Conservation (phyloP, 2,329 filamentous ascomycete genomes). For the Mycosphaerelloides madeirae region DNA sequence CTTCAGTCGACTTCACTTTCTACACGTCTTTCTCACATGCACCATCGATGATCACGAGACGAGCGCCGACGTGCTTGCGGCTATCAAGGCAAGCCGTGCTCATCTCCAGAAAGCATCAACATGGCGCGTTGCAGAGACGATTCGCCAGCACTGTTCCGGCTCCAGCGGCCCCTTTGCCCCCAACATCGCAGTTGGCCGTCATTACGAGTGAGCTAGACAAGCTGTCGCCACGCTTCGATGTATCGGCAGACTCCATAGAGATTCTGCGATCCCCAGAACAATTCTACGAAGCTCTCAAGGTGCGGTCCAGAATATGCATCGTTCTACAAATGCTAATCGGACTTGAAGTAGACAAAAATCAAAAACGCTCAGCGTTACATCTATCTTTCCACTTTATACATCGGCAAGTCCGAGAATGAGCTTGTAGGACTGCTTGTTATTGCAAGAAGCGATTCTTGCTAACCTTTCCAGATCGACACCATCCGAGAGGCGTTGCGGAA, state of each 20-base stretch:
- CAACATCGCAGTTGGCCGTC: conserved; percentile 53
- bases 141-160: conserved; percentile 23
- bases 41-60: conserved; percentile 27
- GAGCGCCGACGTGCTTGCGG: conserved; percentile 24
- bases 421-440: conserved; percentile 49
- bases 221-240: conserved; percentile 84
- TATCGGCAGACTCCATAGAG: conserved; percentile 72
- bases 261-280: conserved; percentile 77
- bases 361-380: conserved; percentile 70
- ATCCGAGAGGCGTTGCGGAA: conserved; percentile 67
- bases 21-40: too few relatives aligned
- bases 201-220: conserved; percentile 75
- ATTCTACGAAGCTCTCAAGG: conserved; percentile 90
- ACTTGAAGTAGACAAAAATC: conserved; percentile 64
- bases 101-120: background rate
- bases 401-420: conserved; percentile 88
- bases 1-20: conserved; percentile 1
- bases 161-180: conserved; percentile 16
- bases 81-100: conserved; percentile 8
- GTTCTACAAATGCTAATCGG: conserved; percentile 8
- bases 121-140: conserved; percentile 21
- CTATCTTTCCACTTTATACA: conserved; percentile 94
- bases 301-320: conserved; percentile 36
- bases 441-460: conserved; percentile 1
- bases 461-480: conserved; percentile 58